Evolutionary conservation across 257 asterid genomes (phyloP), one percentile per base, ranked within the genome.

Genomic region (Scutellaria barbata): DNA sequence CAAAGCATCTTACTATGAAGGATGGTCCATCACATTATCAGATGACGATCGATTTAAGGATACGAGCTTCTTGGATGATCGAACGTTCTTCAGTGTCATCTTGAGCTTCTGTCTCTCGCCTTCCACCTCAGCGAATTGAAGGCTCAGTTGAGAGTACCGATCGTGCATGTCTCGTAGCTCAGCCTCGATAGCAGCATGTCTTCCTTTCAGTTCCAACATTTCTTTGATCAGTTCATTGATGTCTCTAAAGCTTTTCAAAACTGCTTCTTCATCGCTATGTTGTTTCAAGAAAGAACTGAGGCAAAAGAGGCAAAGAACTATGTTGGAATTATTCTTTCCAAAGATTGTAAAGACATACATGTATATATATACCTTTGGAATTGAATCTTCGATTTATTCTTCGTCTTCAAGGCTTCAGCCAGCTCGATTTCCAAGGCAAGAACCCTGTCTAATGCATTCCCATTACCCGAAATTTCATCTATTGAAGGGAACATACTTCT

Each of bases 81-180:
- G 82, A 13, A 83, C 83, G 20, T 84, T 91, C 83, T 88, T 95
- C 39, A 92, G 86, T 0, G 88, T 89, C 95, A 92, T 92, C 86
- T 69, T 85, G 75, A 95, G 93, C 74, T 89, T 89, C 80, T 95
- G 96, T 48, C 96, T 69, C 75, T 95, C 99, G 25, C 99, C 99
- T 88, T 95, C 98, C 39, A 95, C 97, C 86, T 92, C 99, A 0
- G 98, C 99, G 52, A 92, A 89, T 74, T 88, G 93, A 77, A 95
- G 96, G 85, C 99, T 92, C 22, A 95, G 85, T 62, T 77, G 86
- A 48, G 99, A 92, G 90, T 89, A 92, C 14, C 95, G 79, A 10
- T 89, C 87, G 8, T 92, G 99, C 98, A 95, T 95, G 22, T 95
- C 97, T 63, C 82, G 82, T 71, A 95, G 87, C 64, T 95, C 98